Conservation (phyloP, 768 basidiomycete species). For the Lactarius vividus region DNA sequence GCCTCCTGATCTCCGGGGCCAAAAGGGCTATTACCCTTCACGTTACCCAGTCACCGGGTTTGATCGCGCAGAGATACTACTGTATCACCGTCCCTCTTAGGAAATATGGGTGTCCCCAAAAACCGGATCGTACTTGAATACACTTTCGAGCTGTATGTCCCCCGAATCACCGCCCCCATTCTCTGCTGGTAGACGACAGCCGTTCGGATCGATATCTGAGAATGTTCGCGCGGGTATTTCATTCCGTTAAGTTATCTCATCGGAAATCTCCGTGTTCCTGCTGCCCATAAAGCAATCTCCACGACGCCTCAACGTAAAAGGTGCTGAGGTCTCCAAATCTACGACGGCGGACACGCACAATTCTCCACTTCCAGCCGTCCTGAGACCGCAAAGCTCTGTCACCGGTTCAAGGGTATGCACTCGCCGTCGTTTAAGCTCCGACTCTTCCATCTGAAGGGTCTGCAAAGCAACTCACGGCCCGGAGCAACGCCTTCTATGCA, state of each 20-base stretch:
- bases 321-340: slow-evolving; percentile 6
- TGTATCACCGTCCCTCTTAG: background rate
- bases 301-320: slow-evolving; percentile 17
- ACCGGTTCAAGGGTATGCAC: slow-evolving; percentile 1
- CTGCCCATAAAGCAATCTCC: slow-evolving; percentile 2
- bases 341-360: slow-evolving; percentile 12
- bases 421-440: background rate
- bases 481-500: background rate
- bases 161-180: slow-evolving; percentile 10
- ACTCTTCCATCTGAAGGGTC: background rate
- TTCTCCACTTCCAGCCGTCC: slow-evolving; percentile 8
- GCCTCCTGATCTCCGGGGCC: background rate
- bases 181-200: slow-evolving; percentile 1
- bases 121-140: background rate
- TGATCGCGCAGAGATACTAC: background rate
- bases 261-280: slow-evolving; percentile 19
- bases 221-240: slow-evolving; percentile 14
- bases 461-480: background rate
- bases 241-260: slow-evolving; percentile 16
- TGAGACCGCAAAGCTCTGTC: slow-evolving; percentile 11
- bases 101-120: background rate
- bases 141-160: background rate
- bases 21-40: background rate
- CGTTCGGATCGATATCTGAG: slow-evolving; percentile 25
- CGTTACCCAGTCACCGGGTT: background rate